Evolutionary conservation across 805 yeast genomes (phyloP), one percentile per base, ranked within the genome.

Genomic region (Saccharomycopsis guyanensis): DNA sequence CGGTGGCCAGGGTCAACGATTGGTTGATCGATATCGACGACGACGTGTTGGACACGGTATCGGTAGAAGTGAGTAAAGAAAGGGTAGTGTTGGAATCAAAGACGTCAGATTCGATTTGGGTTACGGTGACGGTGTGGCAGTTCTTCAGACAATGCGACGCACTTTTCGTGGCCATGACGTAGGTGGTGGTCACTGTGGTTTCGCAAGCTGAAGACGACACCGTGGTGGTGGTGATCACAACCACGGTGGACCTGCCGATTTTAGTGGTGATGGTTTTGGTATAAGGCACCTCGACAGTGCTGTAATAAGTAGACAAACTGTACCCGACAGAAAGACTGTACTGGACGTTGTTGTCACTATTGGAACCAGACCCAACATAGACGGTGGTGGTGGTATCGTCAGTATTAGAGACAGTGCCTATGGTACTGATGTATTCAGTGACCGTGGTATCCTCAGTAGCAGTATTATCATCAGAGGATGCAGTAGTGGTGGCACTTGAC

Each of bases 211-310:
- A 18, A 16, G 42, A 31, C 1, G 43, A 38, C 4, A 25, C 24
- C 18, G 39, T 47, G 5, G 44, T 23, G 22, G 53, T 49, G 10
- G 50, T 49, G 4, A 49, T 40, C 13, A 49, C 29, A 5, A 49
- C 38, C 20, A 49, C 50, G 1, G 53, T 49, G 10, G 38, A 31
- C n/a, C 12, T 12, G 20, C 38, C 49, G 29, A 25, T 10, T 12
- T 16, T 34, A 6, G 44, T 20, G 3, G 47, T 46, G 36, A 27
- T 38, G 1, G 50, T 45, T 12, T 45, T 38, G 12, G 53, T 49
- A 5, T 37, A 23, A 5, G 53, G 53, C 13, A 49, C 47, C 23
- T 29, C 20, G 18, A 36, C 34, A n/a, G 53, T 49, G 29, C 47
- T 42, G 18, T 15, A 25, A 40, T 38, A 42, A 4, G 53, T 49